Evolutionary conservation across 2,329 filamentous ascomycete species (phyloP), one percentile per base, ranked within the genome.

Genomic region (Fusarium brachygibbosum): DNA sequence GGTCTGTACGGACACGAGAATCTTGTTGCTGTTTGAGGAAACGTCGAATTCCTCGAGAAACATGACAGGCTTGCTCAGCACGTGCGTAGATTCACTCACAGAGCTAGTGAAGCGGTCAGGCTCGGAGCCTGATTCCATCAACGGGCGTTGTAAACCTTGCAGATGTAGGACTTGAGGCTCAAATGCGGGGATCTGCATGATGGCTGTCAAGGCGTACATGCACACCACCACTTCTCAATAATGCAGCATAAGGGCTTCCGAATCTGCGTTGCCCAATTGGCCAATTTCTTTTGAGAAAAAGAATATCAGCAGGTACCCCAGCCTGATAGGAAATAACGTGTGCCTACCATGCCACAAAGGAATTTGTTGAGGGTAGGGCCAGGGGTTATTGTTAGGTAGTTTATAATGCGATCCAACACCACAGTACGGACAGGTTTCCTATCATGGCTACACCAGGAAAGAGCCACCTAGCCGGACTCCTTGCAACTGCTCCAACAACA

Each of bases 341-440:
- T 31, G 31, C 58, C 35, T n/a, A 23, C 40, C 58, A 29, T 8
- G 23, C 56, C 49, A 45, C 23, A 21, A 59, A 50, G 23, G 17
- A 44, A 25, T 13, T 29, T 29, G 17, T 19, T 29, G 17, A 19
- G 38, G 7, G 4, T 17, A 17, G 16, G 21, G 40, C 13, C 37
- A 21, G 14, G 40, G 40, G 21, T 42, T 17, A 17, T 25, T 13
- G 19, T 8, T 19, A 25, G 40, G 14, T 17, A 25, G 21, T 25
- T 25, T 17, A 41, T 16, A 25, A 42, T 40, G 19, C 19, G 12
- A 40, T 21, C 17, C 38, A 41, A 41, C 8, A 13, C 37, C 40
- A 23, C 40, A 25, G 25, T 29, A 25, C 23, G 29, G 29, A 29
- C 29, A 42, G 23, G 21, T 28, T 42, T 25, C 40, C 21, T 5